These are phyloP conservation scores for Phoenix dactylifera DNA, from an alignment of 176 grass and related monocot genomes.

Conservation along the genomic window DNA sequence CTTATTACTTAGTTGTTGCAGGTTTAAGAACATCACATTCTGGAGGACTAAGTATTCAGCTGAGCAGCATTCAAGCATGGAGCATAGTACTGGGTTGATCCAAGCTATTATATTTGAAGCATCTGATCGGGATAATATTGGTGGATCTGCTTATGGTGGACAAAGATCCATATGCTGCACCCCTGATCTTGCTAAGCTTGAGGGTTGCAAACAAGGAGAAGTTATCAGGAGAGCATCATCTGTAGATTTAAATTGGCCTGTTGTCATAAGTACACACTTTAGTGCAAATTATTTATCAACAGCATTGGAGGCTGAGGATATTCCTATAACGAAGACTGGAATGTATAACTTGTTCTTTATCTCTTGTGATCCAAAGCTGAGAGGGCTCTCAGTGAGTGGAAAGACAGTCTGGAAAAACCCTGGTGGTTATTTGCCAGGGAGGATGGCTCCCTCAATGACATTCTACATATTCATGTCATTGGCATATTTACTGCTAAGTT, in stretches of 20 bases:
- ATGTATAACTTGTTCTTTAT: constrained; percentile 99
- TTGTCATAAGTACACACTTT: constrained; percentile 67
- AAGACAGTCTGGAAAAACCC: constrained; percentile 98
- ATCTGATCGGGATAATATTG: constrained; percentile 84
- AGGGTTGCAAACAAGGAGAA: constrained; percentile 92
- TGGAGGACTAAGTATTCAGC: constrained; percentile 68
- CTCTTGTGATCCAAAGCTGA: constrained; percentile 94
- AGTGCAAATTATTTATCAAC: constrained; percentile 47
- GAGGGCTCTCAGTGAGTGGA: constrained; percentile 88
- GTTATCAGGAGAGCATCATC: constrained; percentile 78
- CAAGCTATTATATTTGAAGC: constrained; percentile 96
- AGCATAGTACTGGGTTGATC: constrained; percentile 74
- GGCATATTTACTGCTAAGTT: constrained; percentile 58
- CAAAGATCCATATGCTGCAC: constrained; percentile 98
- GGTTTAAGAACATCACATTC: constrained; percentile 81
- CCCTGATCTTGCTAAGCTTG: constrained; percentile 88
- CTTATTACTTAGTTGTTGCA: constrained; percentile 13
- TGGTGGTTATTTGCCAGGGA: constrained; percentile 76
- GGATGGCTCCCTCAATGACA: constrained; percentile 86
- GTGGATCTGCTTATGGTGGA: constrained; percentile 93
- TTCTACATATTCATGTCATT: constrained; percentile 93
- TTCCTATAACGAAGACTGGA: constrained; percentile 77
- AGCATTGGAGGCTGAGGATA: constrained; percentile 38
- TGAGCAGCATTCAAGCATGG: constrained; percentile 64
- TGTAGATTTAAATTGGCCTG: constrained; percentile 67